phyloP scores from a whole-genome alignment of 176 grass and related monocot genomes.

The Cenchrus fungigraminus region DNA sequence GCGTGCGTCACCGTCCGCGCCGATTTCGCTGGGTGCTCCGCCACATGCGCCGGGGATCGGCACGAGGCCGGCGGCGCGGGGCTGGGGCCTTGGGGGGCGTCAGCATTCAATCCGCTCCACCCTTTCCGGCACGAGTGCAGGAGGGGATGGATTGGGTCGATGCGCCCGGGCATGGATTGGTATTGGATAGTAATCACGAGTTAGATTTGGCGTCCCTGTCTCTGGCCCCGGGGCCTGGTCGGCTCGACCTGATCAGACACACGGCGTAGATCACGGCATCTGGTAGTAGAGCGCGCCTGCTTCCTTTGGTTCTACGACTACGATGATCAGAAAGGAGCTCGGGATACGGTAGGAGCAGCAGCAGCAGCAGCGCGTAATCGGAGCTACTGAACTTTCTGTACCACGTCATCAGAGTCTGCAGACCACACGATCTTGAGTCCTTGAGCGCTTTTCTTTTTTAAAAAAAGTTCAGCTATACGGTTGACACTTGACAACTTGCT shows the following conservation, averaged over 20 bases:
- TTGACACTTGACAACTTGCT: slow-evolving; percentile 7
- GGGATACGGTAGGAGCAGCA: background rate
- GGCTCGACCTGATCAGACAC: background rate
- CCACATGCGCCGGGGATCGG: slow-evolving; percentile 38
- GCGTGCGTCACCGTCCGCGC: slow-evolving; percentile 36
- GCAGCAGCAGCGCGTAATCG: background rate
- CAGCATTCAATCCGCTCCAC: slow-evolving; percentile 35
- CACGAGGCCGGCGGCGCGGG: background rate
- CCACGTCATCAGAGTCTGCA: background rate
- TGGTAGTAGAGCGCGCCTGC: background rate
- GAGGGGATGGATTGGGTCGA: background rate
- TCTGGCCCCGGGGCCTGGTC: background rate
- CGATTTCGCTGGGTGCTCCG: slow-evolving; percentile 4
- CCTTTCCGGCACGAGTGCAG: slow-evolving; percentile 22
- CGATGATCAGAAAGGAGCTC: background rate
- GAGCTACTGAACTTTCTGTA: background rate
- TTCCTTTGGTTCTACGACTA: background rate
- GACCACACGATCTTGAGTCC: background rate
- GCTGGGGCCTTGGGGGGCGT: background rate
- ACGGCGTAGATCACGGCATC: background rate
- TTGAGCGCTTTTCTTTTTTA: background rate
- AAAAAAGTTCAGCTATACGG: slow-evolving; percentile 37
- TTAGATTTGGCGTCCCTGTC: slow-evolving; percentile 25
- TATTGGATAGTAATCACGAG: background rate
- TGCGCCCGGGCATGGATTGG: no score